Conservation (phyloP, 805 yeast genomes). For the Debaryomyces castellii region DNA sequence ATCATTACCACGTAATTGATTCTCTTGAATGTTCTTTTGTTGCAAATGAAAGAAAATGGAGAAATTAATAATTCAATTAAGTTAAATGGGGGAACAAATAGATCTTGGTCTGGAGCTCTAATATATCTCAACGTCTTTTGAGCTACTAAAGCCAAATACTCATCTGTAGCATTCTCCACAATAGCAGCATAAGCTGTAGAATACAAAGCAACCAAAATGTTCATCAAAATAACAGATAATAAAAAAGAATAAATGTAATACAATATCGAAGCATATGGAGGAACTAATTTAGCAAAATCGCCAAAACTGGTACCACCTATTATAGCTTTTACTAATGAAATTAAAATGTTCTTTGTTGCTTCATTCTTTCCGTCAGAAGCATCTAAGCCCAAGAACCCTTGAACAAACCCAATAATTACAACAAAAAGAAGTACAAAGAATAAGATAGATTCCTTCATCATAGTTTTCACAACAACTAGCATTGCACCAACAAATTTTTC, state of each 20-base stretch:
- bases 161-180: conserved; percentile 79
- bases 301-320: conserved; percentile 73
- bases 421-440: conserved; percentile 73
- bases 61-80: conserved; percentile 54
- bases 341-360: conserved; percentile 62
- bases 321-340: conserved; percentile 68
- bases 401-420: conserved; percentile 77
- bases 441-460: conserved; percentile 84
- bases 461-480: conserved; percentile 79
- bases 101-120: conserved; percentile 84
- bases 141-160: conserved; percentile 80
- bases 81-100: conserved; percentile 84
- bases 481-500: conserved; percentile 82
- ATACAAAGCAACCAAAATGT: conserved; percentile 80
- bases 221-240: conserved; percentile 72
- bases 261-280: conserved; percentile 81
- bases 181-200: conserved; percentile 82
- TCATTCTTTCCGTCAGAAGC: conserved; percentile 84
- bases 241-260: conserved; percentile 78
- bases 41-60: conserved; percentile 34
- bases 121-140: conserved; percentile 80
- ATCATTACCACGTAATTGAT: conserved; percentile 61
- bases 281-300: conserved; percentile 69
- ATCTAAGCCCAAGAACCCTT: conserved; percentile 84
- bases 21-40: conserved; percentile 29